Evolutionary conservation across 495 filamentous ascomycete genomes (phyloP).

Genomic region (Neurospora discreta): DNA sequence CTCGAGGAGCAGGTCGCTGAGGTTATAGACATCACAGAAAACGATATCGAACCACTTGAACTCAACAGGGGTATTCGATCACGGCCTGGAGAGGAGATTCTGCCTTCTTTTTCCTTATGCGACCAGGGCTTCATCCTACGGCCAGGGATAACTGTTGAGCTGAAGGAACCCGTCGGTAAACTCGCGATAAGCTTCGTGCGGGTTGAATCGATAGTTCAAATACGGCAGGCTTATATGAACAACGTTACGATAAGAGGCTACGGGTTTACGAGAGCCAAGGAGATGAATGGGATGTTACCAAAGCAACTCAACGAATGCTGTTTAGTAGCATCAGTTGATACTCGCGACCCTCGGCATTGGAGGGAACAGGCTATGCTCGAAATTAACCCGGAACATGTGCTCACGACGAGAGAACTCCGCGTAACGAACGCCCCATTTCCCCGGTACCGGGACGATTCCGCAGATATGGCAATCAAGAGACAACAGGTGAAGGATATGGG

Average conservation of each 20-base stretch:
- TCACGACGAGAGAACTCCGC: slow-evolving; percentile 29
- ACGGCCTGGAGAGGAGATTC: neutral
- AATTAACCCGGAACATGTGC: slow-evolving; percentile 23
- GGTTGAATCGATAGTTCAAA: neutral
- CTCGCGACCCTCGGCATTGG: slow-evolving; percentile 26
- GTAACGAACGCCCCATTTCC: slow-evolving; percentile 44
- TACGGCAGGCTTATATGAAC: neutral
- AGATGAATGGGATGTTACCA: neutral
- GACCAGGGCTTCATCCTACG: neutral
- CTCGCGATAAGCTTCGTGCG: slow-evolving; percentile 2
- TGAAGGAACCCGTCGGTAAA: neutral
- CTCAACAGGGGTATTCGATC: accelerated
- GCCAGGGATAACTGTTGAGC: neutral
- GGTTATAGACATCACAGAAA: slow-evolving; percentile 7
- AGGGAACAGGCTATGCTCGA: slow-evolving; percentile 36
- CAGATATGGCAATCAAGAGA: neutral
- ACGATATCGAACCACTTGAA: neutral
- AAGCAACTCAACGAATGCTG: slow-evolving; percentile 27
- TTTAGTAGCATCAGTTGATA: slow-evolving; percentile 36
- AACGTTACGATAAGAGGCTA: slow-evolving; percentile 2
- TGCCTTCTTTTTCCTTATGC: neutral
- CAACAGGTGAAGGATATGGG: slow-evolving; percentile 15
- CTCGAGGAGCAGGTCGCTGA: neutral
- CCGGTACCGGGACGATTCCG: slow-evolving; percentile 12
- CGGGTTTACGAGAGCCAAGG: neutral